Percentiles rank a stretch among this genome's conserved stretches.
phyloP scores from a whole-genome alignment of 257 asterid genomes.

The Ophiorrhiza pumila region DNA sequence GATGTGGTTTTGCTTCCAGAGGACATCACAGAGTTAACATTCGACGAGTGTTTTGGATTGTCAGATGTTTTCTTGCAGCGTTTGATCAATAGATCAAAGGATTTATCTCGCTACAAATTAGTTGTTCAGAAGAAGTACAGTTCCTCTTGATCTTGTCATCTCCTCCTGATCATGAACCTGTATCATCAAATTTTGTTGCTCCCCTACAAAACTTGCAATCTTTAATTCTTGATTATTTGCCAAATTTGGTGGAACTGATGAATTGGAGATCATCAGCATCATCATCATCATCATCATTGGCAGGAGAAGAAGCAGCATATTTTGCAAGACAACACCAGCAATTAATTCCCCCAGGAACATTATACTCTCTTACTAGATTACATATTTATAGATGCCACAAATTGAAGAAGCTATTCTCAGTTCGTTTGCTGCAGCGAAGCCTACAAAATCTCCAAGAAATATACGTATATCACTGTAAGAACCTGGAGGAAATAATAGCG shows the following conservation, averaged over 20 bases:
- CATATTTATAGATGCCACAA: too few species aligned
- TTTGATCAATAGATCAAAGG: too few species aligned
- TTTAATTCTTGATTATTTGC: neutral
- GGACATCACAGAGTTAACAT: slow-evolving; percentile 17
- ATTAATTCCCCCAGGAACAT: too few species aligned
- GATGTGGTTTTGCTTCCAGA: slow-evolving; percentile 21
- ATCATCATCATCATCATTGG: neutral
- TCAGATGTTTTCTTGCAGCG: too few species aligned
- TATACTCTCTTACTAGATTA: too few species aligned
- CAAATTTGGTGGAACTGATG: slow-evolving; percentile 19
- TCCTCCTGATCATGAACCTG: neutral
- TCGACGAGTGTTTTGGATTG: slow-evolving; percentile 10
- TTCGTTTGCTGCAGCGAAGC: too few species aligned
- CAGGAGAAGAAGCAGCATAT: neutral
- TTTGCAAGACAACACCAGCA: too few species aligned
- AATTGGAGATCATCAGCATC: neutral
- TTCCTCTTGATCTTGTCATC: slow-evolving; percentile 17
- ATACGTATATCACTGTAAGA: too few species aligned
- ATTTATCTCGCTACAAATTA: slow-evolving; percentile 12
- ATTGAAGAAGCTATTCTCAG: too few species aligned
- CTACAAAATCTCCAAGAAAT: too few species aligned
- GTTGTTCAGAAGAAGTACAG: slow-evolving; percentile 10
- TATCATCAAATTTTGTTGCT: neutral
- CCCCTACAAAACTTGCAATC: neutral
- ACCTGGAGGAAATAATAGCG: neutral